Conservation (phyloP, 805 yeast genomes). For the Candida easanensis region DNA sequence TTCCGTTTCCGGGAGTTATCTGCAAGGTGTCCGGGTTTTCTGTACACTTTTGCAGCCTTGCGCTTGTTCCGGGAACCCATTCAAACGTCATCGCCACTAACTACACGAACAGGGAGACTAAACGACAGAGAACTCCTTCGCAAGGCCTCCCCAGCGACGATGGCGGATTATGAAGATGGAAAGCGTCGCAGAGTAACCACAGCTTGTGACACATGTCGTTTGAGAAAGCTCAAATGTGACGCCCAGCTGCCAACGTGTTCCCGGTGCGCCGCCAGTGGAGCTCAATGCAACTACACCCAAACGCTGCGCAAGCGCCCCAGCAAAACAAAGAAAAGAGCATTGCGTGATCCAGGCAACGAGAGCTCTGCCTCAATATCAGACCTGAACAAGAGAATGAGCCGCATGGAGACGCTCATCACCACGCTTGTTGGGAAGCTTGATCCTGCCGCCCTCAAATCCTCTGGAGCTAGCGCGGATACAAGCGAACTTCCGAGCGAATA, state of each 20-base stretch:
- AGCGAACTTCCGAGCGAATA: not conserved
- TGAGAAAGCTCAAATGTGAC: conserved; percentile 77
- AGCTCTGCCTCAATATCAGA: conserved; percentile 2
- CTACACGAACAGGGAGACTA: too few species aligned
- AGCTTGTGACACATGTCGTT: conserved; percentile 53
- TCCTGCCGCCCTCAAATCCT: conserved; percentile 3
- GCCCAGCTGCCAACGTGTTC: conserved; percentile 70
- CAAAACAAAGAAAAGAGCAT: not conserved
- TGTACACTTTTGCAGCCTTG: too few species aligned
- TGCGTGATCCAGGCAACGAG: not conserved
- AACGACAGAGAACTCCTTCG: too few species aligned
- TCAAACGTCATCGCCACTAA: not conserved
- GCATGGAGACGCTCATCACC: conserved; percentile 34
- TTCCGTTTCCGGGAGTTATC: too few species aligned
- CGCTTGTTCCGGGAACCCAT: too few species aligned
- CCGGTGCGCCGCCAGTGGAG: conserved; percentile 77
- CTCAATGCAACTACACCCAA: conserved; percentile 24
- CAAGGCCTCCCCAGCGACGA: not conserved
- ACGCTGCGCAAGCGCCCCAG: conserved; percentile 10
- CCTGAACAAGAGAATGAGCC: conserved; percentile 30
- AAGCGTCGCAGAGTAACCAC: conserved; percentile 35
- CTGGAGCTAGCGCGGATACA: not conserved
- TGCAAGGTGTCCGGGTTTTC: too few species aligned
- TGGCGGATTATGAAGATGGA: conserved; percentile 5
- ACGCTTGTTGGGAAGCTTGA: conserved; percentile 26